Conservation (phyloP, 2,329 filamentous ascomycete species). For the Bipolaris sorokiniana region DNA sequence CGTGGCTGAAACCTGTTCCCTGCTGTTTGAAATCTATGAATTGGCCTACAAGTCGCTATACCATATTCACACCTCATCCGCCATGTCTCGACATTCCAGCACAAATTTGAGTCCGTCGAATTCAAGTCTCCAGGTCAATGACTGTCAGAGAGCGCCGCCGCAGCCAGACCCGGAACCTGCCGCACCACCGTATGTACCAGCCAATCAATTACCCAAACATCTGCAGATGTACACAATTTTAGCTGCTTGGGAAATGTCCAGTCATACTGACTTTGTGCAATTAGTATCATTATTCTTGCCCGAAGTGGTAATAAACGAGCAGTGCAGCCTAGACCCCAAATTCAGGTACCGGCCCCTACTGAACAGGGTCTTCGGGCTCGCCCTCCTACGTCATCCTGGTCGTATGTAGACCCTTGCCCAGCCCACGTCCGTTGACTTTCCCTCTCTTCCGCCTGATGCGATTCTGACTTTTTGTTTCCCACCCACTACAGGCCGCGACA, state of each 20-base stretch:
- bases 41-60: constrained; percentile 2
- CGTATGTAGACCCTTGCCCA: constrained; percentile 27
- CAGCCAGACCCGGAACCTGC: constrained; percentile 32
- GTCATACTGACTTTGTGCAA: not conserved
- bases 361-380: constrained; percentile 21
- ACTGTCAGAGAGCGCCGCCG: constrained; percentile 6
- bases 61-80: not conserved
- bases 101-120: not conserved
- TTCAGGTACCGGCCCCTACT: constrained; percentile 30
- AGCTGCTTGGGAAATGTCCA: too few relatives aligned
- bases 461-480: not conserved
- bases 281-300: constrained; percentile 36
- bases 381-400: constrained; percentile 31
- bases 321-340: constrained; percentile 18
- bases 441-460: constrained; percentile 4
- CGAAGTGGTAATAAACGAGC: constrained; percentile 23
- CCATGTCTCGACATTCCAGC: not conserved
- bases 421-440: constrained; percentile 5
- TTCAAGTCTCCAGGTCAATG: not conserved
- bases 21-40: constrained; percentile 1
- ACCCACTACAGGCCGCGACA: constrained; percentile 4
- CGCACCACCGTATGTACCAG: constrained; percentile 36
- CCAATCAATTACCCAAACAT: not conserved
- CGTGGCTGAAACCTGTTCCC: not conserved
- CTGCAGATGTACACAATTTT: not conserved